Percentiles rank a stretch among this genome's conserved stretches.
These are phyloP conservation scores for Gossypium thurberi DNA, from an alignment of 345 rosid species.

Conservation along the genomic window DNA sequence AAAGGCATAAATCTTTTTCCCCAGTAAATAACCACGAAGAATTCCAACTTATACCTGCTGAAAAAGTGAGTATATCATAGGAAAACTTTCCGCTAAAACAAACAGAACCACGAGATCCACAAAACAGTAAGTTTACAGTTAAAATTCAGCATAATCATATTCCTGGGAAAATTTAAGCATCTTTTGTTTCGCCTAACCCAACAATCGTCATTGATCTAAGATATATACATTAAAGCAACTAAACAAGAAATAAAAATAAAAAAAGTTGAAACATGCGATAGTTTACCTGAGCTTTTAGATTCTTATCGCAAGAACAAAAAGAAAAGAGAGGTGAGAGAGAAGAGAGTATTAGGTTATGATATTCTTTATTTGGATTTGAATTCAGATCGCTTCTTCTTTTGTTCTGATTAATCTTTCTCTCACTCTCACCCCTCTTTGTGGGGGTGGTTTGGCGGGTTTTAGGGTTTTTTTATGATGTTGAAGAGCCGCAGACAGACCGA, in stretches of 20 bases:
- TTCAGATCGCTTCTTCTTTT: background rate
- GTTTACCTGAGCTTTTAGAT: background rate
- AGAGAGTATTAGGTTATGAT: slow-evolving; percentile 13
- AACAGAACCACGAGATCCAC: slow-evolving; percentile 8
- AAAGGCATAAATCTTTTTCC: too few species aligned
- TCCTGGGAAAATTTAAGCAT: background rate
- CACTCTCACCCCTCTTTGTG: slow-evolving; percentile 28
- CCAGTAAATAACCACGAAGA: background rate
- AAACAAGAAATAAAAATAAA: background rate
- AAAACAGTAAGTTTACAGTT: background rate
- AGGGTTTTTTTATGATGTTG: slow-evolving; percentile 40
- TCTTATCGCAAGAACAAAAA: background rate
- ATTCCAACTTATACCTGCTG: too few species aligned
- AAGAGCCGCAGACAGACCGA: slow-evolving; percentile 21
- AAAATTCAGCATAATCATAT: background rate
- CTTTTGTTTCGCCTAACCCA: background rate
- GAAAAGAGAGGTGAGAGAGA: slow-evolving; percentile 14
- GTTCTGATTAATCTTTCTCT: slow-evolving; percentile 15
- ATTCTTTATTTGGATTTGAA: background rate
- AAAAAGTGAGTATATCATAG: background rate
- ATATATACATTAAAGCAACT: background rate
- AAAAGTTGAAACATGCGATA: background rate
- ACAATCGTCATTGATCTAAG: background rate
- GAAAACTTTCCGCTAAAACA: background rate
- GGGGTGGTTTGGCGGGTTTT: slow-evolving; percentile 24